A percentile compares a stretch with the other conserved stretches of the same genome.
Conservation (phyloP, 306 rosid genomes). For the Quercus wislizeni region DNA sequence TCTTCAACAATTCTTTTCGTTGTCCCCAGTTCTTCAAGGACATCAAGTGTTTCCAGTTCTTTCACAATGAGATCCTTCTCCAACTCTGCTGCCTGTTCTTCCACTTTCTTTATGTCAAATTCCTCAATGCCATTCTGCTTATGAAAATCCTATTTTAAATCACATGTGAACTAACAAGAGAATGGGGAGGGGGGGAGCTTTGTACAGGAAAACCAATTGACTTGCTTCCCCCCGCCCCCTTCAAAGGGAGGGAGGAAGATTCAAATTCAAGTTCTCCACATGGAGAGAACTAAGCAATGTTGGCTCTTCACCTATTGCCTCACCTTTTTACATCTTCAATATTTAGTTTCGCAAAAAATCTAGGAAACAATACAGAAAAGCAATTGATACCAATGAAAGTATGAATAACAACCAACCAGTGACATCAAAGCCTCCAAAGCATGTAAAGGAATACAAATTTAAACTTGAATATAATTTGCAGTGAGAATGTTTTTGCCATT, state of each 20-base stretch:
- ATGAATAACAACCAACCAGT: not conserved
- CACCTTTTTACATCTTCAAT: not conserved
- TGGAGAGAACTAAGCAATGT: not conserved
- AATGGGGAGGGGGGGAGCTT: not conserved
- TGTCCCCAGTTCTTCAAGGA: slow-evolving; percentile 86
- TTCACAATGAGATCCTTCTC: slow-evolving; percentile 96
- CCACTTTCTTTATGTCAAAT: slow-evolving; percentile 85
- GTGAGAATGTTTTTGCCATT: not conserved
- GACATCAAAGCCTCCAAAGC: not conserved
- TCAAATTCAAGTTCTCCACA: not conserved
- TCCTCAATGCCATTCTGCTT: slow-evolving; percentile 59
- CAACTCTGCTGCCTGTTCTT: slow-evolving; percentile 85
- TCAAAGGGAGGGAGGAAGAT: not conserved
- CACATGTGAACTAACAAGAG: slow-evolving; percentile 20
- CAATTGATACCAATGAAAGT: not conserved
- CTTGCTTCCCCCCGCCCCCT: too few relatives aligned
- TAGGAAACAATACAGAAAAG: not conserved
- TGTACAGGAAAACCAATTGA: too few relatives aligned
- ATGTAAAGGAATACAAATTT: not conserved
- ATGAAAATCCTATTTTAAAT: slow-evolving; percentile 29
- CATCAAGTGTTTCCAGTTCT: slow-evolving; percentile 93
- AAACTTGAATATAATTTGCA: not conserved
- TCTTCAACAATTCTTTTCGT: slow-evolving; percentile 83
- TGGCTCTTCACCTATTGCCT: too few relatives aligned
- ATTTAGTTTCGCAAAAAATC: not conserved